Evolutionary conservation across 768 basidiomycete species (phyloP), one percentile per base, ranked within the genome.

Genomic region (Leccinum rimulosum): DNA sequence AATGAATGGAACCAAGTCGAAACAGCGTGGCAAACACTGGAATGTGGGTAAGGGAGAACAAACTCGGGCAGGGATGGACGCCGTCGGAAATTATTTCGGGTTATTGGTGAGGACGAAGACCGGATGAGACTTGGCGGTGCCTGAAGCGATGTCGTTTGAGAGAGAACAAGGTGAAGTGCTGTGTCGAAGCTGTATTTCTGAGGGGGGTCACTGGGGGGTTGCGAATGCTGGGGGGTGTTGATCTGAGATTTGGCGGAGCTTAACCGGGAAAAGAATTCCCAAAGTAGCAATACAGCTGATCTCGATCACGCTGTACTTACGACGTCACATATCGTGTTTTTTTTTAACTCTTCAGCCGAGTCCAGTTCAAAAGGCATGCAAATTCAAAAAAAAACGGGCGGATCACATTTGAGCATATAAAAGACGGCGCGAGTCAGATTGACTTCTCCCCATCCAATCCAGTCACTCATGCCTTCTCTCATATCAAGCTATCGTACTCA

Each of bases 401-500:
- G 68, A 70, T 63, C 65, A 22, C 22, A 35, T 45, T 57, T 4
- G 22, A 4, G 19, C 4, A 9, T 19, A 52, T 60, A 67, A 62
- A 70, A 59, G 52, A 31, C 48, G 15, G 45, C 2, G 7, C 35
- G 45, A 35, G 6, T 27, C 11, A 1, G 3, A 2, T 47, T 6
- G 8, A 45, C 43, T 19, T 28, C 15, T 19, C 15, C 12, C 17
- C 54, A 22, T 10, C 49, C n/a, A 40, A 40, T 22, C 4, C 10
- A 14, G 19, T 10, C 3, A 31, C 38, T 5, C 57, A 64, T 69
- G 62, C 58, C 71, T 19, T 61, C 71, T 17, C 68, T 90, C 52
- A 68, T 91, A 52, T 65, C 76, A 9, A 79, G 79, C 31, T 92
- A 89, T 68, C 69, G 88, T 52, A 76, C 80, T 7, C 83, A 84